Evolutionary conservation across 2,329 filamentous ascomycete species (phyloP), one percentile per base, ranked within the genome.

Genomic region (Botrytis tulipae): DNA sequence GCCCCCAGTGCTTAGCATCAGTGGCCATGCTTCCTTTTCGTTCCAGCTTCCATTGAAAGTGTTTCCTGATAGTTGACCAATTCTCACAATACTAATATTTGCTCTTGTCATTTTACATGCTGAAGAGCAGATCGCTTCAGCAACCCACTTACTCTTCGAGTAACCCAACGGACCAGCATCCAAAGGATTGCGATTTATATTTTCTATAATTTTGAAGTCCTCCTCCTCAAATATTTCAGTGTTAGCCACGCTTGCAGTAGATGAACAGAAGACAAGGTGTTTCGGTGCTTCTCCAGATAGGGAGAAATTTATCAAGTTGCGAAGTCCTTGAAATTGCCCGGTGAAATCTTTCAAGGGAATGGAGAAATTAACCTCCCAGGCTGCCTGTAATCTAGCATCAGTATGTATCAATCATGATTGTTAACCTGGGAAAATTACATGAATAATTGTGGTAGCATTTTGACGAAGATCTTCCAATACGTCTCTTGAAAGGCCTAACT

Each of bases 341-440:
- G 83, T 84, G 76, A 91, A 91, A 74, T 85, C 87, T 57, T 81
- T 81, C 1, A 91, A 82, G 6, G 85, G 84, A 71, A 89, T 82
- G 40, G 85, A 86, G 82, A 91, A 91, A 80, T 91, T 91, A 29
- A 91, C 90, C 2, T 86, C 84, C 90, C 90, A 91, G 32, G 89
- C 89, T 35, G 77, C 75, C 78, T 79, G 63, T 18, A 42, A n/a
- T 40, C 62, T 63, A 4, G 48, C n/a, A 9, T 46, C 14, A 37
- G 40, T 57, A 44, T 20, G 44, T 18, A 29, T n/a, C 44, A 46
- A 54, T 4, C 9, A 29, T 51, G 29, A 35, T 32, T 29, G 14
- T 18, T 20, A 29, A n/a, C 10, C 35, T 18, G 35, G 59, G 25
- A 10, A 61, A 16, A 51, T 66, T 66, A 89, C 84, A 78, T 91